phyloP scores from a whole-genome alignment of 352 stramenopile genomes.

The Halophytophthora polymorphica region DNA sequence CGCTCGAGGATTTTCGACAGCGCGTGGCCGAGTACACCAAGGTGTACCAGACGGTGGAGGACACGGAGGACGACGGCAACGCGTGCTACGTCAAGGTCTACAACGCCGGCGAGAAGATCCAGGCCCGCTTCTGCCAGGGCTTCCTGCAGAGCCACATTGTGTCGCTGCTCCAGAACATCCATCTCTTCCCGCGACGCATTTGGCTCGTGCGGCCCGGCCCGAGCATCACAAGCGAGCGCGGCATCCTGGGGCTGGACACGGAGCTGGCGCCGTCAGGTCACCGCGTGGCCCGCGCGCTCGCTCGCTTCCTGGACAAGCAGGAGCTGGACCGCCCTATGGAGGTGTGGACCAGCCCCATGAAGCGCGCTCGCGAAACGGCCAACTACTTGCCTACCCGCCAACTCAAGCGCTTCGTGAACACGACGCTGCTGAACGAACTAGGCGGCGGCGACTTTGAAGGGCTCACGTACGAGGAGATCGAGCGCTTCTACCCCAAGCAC shows the following conservation, averaged over 20 bases:
- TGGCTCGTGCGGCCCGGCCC: constrained; percentile 88
- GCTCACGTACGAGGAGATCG: constrained; percentile 85
- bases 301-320: constrained; percentile 83
- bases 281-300: constrained; percentile 73
- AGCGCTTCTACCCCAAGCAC: constrained; percentile 84
- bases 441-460: constrained; percentile 90
- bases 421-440: constrained; percentile 90
- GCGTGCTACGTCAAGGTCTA: constrained; percentile 93
- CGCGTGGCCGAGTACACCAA: constrained; percentile 92
- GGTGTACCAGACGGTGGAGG: constrained; percentile 90
- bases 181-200: constrained; percentile 86
- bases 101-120: constrained; percentile 92
- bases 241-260: constrained; percentile 79
- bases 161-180: constrained; percentile 90
- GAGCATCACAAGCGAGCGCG: constrained; percentile 71
- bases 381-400: constrained; percentile 57
- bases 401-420: constrained; percentile 79
- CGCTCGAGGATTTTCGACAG: constrained; percentile 85
- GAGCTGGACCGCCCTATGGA: constrained; percentile 70
- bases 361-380: constrained; percentile 71
- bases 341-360: constrained; percentile 82
- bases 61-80: constrained; percentile 70
- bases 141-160: constrained; percentile 88
- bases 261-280: constrained; percentile 82
- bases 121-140: constrained; percentile 80